Conservation (phyloP, 257 asterid genomes). For the Fraxinus pennsylvanica region DNA sequence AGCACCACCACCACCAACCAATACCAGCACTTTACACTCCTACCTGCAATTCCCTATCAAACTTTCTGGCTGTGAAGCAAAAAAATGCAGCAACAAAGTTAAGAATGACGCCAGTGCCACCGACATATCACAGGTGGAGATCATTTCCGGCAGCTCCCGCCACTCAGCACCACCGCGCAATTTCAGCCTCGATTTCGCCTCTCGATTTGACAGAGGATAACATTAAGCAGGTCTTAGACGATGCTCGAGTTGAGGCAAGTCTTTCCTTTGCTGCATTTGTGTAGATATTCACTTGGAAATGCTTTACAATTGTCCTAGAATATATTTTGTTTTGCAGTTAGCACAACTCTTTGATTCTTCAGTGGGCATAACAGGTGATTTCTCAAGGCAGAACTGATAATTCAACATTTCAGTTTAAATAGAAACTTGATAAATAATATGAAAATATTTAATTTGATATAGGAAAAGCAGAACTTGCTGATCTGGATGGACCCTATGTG, state of each 20-base stretch:
- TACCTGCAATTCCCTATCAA: conserved; percentile 15
- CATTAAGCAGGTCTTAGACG: conserved; percentile 56
- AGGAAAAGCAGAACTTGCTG: conserved; percentile 89
- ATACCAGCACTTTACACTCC: conserved; percentile 21
- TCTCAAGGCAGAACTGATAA: not conserved
- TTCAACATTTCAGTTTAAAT: not conserved
- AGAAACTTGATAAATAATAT: not conserved
- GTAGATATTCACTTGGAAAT: not conserved
- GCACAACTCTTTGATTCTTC: conserved; percentile 81
- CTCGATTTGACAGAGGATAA: conserved; percentile 88
- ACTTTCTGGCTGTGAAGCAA: conserved; percentile 26
- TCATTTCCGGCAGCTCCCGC: conserved; percentile 14
- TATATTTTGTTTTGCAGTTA: conserved; percentile 52
- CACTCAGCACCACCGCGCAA: not conserved
- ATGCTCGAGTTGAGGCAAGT: conserved; percentile 74
- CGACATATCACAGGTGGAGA: conserved; percentile 23
- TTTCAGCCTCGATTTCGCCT: conserved; percentile 58
- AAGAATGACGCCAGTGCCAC: not conserved
- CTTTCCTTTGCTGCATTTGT: not conserved
- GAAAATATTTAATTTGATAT: conserved; percentile 10
- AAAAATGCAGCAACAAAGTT: conserved; percentile 27
- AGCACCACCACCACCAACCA: conserved; percentile 20
- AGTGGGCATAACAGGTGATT: conserved; percentile 87
- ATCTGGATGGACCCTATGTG: conserved; percentile 89
- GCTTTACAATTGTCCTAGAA: not conserved